These are phyloP conservation scores for Stemphylium lycopersici DNA, from an alignment of 2,329 filamentous ascomycete species.

Conservation along the genomic window DNA sequence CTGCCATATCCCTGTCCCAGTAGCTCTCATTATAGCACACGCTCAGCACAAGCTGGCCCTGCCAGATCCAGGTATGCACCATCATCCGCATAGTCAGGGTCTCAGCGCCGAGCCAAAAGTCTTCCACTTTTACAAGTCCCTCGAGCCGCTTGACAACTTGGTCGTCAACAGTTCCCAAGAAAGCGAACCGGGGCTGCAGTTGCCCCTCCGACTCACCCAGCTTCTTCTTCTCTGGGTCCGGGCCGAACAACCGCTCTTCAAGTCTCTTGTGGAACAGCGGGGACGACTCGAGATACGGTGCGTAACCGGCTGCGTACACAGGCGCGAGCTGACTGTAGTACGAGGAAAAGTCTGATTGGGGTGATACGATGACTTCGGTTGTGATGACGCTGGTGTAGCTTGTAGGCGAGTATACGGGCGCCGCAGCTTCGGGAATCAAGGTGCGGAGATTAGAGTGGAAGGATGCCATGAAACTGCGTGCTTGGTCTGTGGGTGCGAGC, in stretches of 20 bases:
- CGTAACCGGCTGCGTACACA: conserved; percentile 26
- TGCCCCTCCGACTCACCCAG: conserved; percentile 17
- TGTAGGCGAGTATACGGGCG: conserved; percentile 24
- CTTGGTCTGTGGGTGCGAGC: conserved; percentile 19
- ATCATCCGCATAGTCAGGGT: conserved; percentile 32
- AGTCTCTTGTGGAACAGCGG: conserved; percentile 29
- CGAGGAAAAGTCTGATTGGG: conserved; percentile 18
- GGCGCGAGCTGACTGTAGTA: conserved; percentile 28
- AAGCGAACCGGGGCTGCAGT: conserved; percentile 25
- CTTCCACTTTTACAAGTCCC: conserved; percentile 24
- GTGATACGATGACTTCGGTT: conserved; percentile 28
- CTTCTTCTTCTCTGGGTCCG: conserved; percentile 3
- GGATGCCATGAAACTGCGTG: conserved; percentile 30
- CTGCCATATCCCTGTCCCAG: conserved; percentile 24
- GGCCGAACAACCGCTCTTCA: conserved; percentile 9
- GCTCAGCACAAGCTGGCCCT: conserved; percentile 26
- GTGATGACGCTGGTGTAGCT: conserved; percentile 28
- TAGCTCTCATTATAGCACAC: conserved; percentile 32
- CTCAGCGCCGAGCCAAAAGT: conserved; percentile 33
- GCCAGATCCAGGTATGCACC: conserved; percentile 33
- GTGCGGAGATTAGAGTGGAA: conserved; percentile 32
- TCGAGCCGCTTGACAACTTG: conserved; percentile 22
- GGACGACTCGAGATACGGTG: conserved; percentile 25
- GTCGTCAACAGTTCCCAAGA: conserved; percentile 27
- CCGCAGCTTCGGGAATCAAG: conserved; percentile 24